Evolutionary conservation across 208 protist species (phyloP).

Genomic region (Acanthamoeba triangularis): DNA sequence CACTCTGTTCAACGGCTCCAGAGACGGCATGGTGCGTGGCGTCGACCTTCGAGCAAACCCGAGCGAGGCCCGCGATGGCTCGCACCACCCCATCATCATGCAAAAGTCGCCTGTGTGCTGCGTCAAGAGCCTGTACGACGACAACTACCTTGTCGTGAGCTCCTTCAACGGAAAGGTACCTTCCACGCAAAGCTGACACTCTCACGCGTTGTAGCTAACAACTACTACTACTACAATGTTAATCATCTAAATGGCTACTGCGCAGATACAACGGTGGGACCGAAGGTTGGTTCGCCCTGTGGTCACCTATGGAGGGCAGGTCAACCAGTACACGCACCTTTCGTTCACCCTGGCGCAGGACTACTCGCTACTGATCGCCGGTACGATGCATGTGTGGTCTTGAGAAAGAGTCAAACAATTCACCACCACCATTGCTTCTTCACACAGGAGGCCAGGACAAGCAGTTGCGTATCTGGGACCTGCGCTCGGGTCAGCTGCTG

Average conservation of each 20-base stretch:
- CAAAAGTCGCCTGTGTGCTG: conserved; percentile 28
- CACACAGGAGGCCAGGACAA: conserved; percentile 49
- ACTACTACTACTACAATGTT: no score
- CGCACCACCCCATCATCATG: neutral
- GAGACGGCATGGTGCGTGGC: conserved; percentile 31
- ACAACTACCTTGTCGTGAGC: conserved; percentile 71
- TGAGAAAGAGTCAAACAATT: neutral
- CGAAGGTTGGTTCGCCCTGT: neutral
- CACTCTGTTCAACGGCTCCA: conserved; percentile 28
- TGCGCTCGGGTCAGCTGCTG: neutral
- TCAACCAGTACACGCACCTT: conserved; percentile 59
- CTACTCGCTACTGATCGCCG: conserved; percentile 32
- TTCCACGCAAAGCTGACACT: no score
- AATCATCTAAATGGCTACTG: no score
- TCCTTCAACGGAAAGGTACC: conserved; percentile 57
- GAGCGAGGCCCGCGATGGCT: conserved; percentile 26
- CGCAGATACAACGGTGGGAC: conserved; percentile 48
- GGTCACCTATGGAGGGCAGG: neutral
- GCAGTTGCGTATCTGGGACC: neutral
- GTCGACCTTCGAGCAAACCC: conserved; percentile 54
- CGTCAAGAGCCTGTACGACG: conserved; percentile 37
- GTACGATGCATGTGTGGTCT: neutral
- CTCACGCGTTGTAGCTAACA: neutral
- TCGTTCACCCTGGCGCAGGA: conserved; percentile 63
- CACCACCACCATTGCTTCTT: no score